These are phyloP conservation scores for Colletotrichum lentis DNA, from an alignment of 2,329 filamentous ascomycete species.

Conservation along the genomic window DNA sequence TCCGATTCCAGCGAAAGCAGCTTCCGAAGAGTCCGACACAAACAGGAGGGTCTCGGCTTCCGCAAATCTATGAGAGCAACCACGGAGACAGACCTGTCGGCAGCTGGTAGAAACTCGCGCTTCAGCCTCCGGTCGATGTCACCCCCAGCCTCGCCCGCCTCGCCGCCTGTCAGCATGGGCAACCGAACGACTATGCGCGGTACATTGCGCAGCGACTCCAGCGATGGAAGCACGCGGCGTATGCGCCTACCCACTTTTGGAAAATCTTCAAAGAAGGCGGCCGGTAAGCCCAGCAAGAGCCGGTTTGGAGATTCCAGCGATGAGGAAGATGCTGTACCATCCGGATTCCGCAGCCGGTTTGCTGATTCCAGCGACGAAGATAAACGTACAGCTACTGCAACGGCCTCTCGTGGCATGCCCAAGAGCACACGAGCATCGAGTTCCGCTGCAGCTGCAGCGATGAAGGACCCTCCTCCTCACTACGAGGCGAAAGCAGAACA, in stretches of 20 bases:
- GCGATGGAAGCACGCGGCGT: constrained; percentile 47
- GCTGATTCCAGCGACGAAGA: constrained; percentile 76
- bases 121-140: constrained; percentile 77
- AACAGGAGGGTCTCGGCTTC: constrained; percentile 66
- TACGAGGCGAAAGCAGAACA: constrained; percentile 58
- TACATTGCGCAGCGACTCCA: constrained; percentile 54
- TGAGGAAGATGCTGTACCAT: constrained; percentile 56
- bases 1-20: constrained; percentile 81
- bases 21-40: constrained; percentile 72
- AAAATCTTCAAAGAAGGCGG: constrained; percentile 48
- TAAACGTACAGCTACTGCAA: constrained; percentile 71
- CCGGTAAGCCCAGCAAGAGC: constrained; percentile 52
- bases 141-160: constrained; percentile 64
- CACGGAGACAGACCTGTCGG: constrained; percentile 53
- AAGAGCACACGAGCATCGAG: constrained; percentile 47
- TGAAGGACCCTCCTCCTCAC: constrained; percentile 46
- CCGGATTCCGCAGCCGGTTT: constrained; percentile 66
- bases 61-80: constrained; percentile 74
- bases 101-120: constrained; percentile 45
- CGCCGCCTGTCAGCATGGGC: constrained; percentile 51
- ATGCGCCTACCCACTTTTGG: constrained; percentile 56
- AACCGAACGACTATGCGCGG: constrained; percentile 52
- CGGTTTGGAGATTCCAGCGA: constrained; percentile 71
- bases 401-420: constrained; percentile 66
- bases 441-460: constrained; percentile 47